phyloP scores from a whole-genome alignment of 345 rosid genomes.

The Salix arbutifolia region DNA sequence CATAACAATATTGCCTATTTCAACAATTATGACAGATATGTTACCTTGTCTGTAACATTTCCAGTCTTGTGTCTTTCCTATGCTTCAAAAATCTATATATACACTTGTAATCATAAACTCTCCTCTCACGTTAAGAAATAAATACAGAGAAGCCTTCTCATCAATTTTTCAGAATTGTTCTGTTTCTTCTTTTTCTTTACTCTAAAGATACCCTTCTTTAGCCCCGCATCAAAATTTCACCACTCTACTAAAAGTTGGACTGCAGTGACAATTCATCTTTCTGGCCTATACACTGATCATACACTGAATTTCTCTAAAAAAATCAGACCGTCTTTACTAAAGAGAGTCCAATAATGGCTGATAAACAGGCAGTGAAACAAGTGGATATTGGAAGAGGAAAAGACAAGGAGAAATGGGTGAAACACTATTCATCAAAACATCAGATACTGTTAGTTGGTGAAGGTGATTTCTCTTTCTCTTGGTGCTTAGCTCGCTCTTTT shows the following conservation, averaged over 20 bases:
- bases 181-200: too few relatives aligned
- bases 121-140: too few relatives aligned
- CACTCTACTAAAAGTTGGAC: background rate
- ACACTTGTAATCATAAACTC: too few relatives aligned
- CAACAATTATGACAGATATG: too few relatives aligned
- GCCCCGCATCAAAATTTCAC: too few relatives aligned
- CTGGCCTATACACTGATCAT: background rate
- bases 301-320: background rate
- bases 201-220: too few relatives aligned
- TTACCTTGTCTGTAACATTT: too few relatives aligned
- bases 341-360: background rate
- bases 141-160: too few relatives aligned
- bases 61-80: too few relatives aligned
- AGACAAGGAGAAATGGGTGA: constrained; percentile 31
- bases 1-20: too few relatives aligned
- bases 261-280: background rate
- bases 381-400: background rate
- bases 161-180: too few relatives aligned
- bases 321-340: background rate
- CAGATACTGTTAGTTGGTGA: constrained; percentile 53
- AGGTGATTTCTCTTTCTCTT: constrained; percentile 61
- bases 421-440: constrained; percentile 43
- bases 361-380: background rate
- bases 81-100: too few relatives aligned
- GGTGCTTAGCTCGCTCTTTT: constrained; percentile 36